Evolutionary conservation across 1,284 basidiomycete species (phyloP), one percentile per base, ranked within the genome.

Genomic region (Apiotrichum sp.): DNA sequence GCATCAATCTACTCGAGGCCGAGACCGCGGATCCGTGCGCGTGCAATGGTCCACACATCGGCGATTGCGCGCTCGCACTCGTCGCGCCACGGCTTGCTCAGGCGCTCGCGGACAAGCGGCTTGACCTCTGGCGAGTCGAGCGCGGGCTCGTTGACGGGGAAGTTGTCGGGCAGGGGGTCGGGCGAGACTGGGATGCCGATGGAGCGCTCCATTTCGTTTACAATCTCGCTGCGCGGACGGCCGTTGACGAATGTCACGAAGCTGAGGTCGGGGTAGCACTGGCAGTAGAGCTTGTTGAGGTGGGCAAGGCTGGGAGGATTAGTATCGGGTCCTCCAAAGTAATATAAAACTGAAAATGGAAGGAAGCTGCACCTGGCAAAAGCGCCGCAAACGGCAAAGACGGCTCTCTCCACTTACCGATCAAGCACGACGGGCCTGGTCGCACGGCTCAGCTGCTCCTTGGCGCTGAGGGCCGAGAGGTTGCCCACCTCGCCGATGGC

Each of bases 231-330:
- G 47, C 91, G 80, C 53, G 83, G 81, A 55, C 92, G 81, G 36
- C 89, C 89, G 68, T 91, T 89, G 46, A 95, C 92, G 68, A 93
- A 95, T 3, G 90, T 93, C 75, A 93, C 88, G 69, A 89, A 95
- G 32, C 86, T 80, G 58, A 95, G 73, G 1, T 85, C 84, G 0
- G 87, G 85, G 67, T 85, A 95, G 50, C 77, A 77, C 32, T 70
- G 77, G 70, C 90, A 88, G 68, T 93, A 95, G 57, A 84, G 82
- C 6, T 77, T 78, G 65, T 95, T 95, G 50, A 95, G 81, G 85
- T 74, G 67, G 5, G 63, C 64, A n/a, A 78, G 66, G 7, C 75
- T 41, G 40, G 40, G 22, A 22, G 22, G 22, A 22, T 22, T 22
- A 22, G 22, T 22, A 38, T 38, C 36, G 13, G 36, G 8, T 7